These are phyloP conservation scores for Vigna unguiculata DNA, from an alignment of 306 rosid genomes.

Conservation along the genomic window DNA sequence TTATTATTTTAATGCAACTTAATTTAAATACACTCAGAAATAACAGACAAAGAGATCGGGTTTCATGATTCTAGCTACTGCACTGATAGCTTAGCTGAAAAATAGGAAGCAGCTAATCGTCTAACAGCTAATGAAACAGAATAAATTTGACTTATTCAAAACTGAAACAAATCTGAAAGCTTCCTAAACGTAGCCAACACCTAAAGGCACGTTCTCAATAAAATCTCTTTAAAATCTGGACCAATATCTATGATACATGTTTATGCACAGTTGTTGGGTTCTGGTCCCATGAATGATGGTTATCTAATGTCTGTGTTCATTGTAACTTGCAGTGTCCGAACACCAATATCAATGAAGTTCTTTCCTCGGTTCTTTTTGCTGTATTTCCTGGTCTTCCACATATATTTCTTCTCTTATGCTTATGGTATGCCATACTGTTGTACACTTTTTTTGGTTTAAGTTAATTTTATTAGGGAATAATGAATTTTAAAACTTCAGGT, in stretches of 20 bases:
- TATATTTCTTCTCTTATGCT: constrained; percentile 94
- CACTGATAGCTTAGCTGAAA: too few species aligned
- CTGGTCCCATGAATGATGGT: constrained; percentile 30
- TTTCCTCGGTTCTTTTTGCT: constrained; percentile 98
- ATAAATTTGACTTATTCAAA: too few species aligned
- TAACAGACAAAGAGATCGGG: too few species aligned
- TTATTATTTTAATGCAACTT: too few species aligned
- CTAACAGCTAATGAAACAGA: too few species aligned
- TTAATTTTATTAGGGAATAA: constrained; percentile 44
- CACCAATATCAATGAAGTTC: constrained; percentile 99
- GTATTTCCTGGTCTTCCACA: constrained; percentile 96
- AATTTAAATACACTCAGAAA: too few species aligned
- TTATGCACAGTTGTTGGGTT: constrained; percentile 6
- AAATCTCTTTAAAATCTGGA: not conserved
- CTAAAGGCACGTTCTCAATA: too few species aligned
- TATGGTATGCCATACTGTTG: constrained; percentile 67
- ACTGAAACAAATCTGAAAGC: too few species aligned
- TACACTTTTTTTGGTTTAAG: not conserved
- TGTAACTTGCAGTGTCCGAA: constrained; percentile 83
- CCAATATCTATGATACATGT: not conserved
- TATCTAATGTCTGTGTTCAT: constrained; percentile 48
- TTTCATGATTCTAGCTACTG: too few species aligned
- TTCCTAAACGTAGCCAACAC: too few species aligned
- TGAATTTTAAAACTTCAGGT: constrained; percentile 60
- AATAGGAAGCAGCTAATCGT: too few species aligned